Percentiles rank a stretch among this genome's conserved stretches.
phyloP scores from a whole-genome alignment of 345 rosid genomes.

The Brassica rapa region DNA sequence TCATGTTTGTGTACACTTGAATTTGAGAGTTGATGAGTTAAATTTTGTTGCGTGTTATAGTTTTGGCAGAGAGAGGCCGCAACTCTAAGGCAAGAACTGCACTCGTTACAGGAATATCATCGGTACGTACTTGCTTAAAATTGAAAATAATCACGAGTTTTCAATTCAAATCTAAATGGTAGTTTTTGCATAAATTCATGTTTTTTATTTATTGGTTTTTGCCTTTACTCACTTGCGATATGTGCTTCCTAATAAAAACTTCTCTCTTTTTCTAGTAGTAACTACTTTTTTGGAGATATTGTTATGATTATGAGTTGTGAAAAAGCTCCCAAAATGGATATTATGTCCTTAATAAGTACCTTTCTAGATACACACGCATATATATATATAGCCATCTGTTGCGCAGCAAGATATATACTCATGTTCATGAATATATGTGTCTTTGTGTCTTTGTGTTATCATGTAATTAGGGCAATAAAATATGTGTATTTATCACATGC shows the following conservation, averaged over 20 bases:
- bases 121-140: constrained; percentile 35
- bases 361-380: no score
- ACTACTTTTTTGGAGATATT: background rate
- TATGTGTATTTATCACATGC: background rate
- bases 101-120: constrained; percentile 56
- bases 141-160: background rate
- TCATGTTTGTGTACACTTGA: constrained; percentile 23
- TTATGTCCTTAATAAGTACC: background rate
- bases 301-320: background rate
- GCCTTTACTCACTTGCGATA: background rate
- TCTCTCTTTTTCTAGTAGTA: background rate
- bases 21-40: constrained; percentile 13
- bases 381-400: background rate
- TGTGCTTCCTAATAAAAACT: background rate
- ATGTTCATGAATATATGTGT: background rate
- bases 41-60: constrained; percentile 36
- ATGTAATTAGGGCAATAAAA: background rate
- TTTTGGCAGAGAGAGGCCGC: constrained; percentile 70
- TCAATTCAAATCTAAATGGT: background rate
- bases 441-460: constrained; percentile 6
- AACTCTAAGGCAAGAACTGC: constrained; percentile 54
- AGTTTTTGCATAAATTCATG: background rate
- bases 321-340: background rate
- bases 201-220: background rate
- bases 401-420: background rate